Conservation (phyloP, 768 basidiomycete species). For the Amanita pseudoporphyria region DNA sequence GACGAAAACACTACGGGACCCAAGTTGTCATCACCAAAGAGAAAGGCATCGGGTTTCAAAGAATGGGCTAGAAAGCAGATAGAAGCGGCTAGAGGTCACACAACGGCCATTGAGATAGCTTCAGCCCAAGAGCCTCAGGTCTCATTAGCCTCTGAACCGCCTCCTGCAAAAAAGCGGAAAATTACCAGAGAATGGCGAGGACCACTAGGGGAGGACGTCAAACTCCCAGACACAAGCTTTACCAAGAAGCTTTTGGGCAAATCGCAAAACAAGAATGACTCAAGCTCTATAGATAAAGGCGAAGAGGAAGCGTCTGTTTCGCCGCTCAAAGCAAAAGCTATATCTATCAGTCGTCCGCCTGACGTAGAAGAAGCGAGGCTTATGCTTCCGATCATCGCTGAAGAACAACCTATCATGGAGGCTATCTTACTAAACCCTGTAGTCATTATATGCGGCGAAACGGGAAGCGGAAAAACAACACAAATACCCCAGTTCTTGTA, state of each 20-base stretch:
- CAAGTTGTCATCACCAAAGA: conserved; percentile 17
- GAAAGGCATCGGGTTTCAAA: conserved; percentile 61
- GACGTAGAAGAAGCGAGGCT: conserved; percentile 73
- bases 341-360: conserved; percentile 50
- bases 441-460: conserved; percentile 83
- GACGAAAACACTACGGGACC: conserved; percentile 8
- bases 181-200: conserved; percentile 48
- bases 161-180: conserved; percentile 33
- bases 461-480: conserved; percentile 97
- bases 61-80: conserved; percentile 83
- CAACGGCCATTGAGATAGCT: conserved; percentile 4
- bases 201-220: conserved; percentile 67
- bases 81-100: conserved; percentile 33
- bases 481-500: conserved; percentile 98
- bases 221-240: conserved; percentile 59
- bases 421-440: conserved; percentile 80
- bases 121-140: conserved; percentile 13
- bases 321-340: conserved; percentile 26
- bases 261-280: conserved; percentile 12
- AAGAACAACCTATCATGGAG: conserved; percentile 94
- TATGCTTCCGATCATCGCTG: conserved; percentile 79
- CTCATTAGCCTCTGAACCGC: neutral
- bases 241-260: conserved; percentile 28
- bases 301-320: conserved; percentile 7
- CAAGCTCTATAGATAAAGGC: conserved; percentile 13